Conservation (phyloP, 352 stramenopile genomes). For the Globisporangium cylindrosporum region DNA sequence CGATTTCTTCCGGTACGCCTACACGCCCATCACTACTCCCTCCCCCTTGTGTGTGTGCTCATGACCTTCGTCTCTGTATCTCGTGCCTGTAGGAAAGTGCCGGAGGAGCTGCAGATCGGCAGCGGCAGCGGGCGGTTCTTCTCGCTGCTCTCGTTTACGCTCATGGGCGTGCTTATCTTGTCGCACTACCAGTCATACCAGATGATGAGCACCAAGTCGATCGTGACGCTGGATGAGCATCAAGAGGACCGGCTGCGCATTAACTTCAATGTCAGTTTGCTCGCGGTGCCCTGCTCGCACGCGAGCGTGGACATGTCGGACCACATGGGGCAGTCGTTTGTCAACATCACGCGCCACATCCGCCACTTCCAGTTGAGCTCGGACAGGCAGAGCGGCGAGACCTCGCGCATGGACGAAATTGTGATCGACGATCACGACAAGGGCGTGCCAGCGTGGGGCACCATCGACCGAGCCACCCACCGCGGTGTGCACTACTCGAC, state of each 20-base stretch:
- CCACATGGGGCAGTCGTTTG: constrained; percentile 72
- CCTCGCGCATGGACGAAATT: constrained; percentile 62
- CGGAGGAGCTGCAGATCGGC: constrained; percentile 70
- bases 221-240: constrained; percentile 68
- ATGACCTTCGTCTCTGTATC: background rate
- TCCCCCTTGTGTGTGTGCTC: background rate
- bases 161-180: constrained; percentile 52
- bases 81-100: constrained; percentile 44
- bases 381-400: constrained; percentile 22
- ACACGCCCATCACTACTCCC: background rate
- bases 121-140: constrained; percentile 61
- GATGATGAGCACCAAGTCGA: constrained; percentile 42
- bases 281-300: constrained; percentile 64
- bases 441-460: constrained; percentile 63
- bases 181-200: constrained; percentile 59
- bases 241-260: constrained; percentile 80
- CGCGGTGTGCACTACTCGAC: constrained; percentile 69
- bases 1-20: constrained; percentile 21
- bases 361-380: constrained; percentile 64
- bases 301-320: constrained; percentile 79
- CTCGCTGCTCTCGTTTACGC: constrained; percentile 57
- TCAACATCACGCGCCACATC: constrained; percentile 80
- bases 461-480: constrained; percentile 44
- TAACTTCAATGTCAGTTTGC: constrained; percentile 84
- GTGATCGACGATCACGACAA: constrained; percentile 66